Evolutionary conservation across 441 rosid species (phyloP), one percentile per base, ranked within the genome.

Genomic region (Isatis lusitanica): DNA sequence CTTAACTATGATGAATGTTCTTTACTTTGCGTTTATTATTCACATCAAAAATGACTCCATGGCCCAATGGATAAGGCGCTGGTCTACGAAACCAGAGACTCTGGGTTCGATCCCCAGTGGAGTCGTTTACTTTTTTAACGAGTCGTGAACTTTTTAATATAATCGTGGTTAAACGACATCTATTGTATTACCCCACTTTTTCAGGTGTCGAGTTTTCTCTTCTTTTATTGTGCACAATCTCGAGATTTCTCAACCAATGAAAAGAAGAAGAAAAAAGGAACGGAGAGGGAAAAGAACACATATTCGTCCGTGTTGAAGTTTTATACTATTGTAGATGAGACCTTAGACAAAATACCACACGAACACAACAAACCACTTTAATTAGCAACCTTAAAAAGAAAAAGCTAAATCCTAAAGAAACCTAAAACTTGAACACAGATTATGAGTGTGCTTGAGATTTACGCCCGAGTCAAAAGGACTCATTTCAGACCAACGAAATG

Each of bases 11-110:
- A 5, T 42, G 2, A 40, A 10, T 40, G 12, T 16, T 10, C 13
- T 7, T 50, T n/a, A 8, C 0, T 9, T 10, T 17, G 1, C 3
- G 9, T 38, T 0, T 3, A 46, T 7, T 2, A 46, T 0, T 0
- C 1, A 0, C 5, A 3, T 0, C 9, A 11, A 7, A 11, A 0
- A 4, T 2, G 84, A 83, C 87, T 85, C 84, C 85, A 73, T 91
- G 98, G 97, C 97, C 94, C 98, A 95, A 95, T 91, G 98, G 97
- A 93, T 91, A 90, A 91, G 95, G 97, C 90, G 95, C 93, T 90
- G 97, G 95, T 91, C 98, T 91, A 93, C 99, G 94, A 70, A 91
- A 85, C 93, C 92, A 91, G 97, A 93, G 96, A 90, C 69, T 90
- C 88, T 88, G 93, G 96, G 96, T 95, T 89, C 93, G 97, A 92